Evolutionary conservation across 495 filamentous ascomycete genomes (phyloP).

Genomic region (Hypoxylon perforatum): DNA sequence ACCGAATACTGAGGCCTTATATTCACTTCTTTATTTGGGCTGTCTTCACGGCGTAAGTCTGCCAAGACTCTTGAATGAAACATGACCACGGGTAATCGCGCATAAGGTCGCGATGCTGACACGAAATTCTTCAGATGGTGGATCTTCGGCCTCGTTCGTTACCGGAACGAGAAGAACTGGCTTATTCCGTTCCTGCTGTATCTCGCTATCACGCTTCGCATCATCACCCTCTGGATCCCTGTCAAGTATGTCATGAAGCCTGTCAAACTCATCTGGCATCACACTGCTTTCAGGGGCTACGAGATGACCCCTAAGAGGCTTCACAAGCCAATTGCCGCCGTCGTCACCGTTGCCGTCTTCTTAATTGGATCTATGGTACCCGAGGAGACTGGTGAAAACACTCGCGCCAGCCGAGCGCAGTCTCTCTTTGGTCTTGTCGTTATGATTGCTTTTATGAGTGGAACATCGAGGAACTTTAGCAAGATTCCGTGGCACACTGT

Average conservation of each 20-base stretch:
- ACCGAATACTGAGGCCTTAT: conserved; percentile 32
- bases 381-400: conserved; percentile 77
- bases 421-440: conserved; percentile 83
- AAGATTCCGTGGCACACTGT: conserved; percentile 88
- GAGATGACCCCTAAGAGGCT: conserved; percentile 69
- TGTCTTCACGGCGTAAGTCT: conserved; percentile 49
- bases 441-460: conserved; percentile 72
- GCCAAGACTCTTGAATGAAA: conserved; percentile 11
- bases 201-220: conserved; percentile 76
- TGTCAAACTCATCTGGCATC: conserved; percentile 71
- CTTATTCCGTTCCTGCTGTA: conserved; percentile 86
- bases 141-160: conserved; percentile 81
- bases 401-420: conserved; percentile 78
- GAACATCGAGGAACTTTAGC: conserved; percentile 76
- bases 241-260: conserved; percentile 72
- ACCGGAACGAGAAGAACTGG: conserved; percentile 81
- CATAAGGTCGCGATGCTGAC: conserved; percentile 22
- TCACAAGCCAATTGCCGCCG: conserved; percentile 67
- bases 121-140: conserved; percentile 74
- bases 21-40: conserved; percentile 44
- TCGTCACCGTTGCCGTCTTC: conserved; percentile 73
- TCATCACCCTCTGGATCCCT: conserved; percentile 79
- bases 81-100: conserved; percentile 5
- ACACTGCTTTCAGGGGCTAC: conserved; percentile 66
- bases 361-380: conserved; percentile 79